Evolutionary conservation across 805 yeast genomes (phyloP).

Genomic region (Pachysolen tannophilus): DNA sequence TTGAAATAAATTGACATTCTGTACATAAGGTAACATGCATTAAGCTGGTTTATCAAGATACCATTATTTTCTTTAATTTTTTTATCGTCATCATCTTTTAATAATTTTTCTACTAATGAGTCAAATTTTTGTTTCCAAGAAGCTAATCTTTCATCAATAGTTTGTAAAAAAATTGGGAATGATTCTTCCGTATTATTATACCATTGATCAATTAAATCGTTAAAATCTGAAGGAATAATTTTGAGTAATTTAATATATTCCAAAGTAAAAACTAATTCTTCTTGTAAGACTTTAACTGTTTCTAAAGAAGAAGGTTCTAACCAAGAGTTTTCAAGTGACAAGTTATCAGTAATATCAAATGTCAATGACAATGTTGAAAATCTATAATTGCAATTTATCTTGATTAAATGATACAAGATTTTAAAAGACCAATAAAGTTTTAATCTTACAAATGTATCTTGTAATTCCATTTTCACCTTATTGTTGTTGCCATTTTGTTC

Average conservation of each 20-base stretch:
- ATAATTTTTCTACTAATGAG: neutral
- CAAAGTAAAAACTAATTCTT: conserved; percentile 25
- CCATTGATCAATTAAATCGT: conserved; percentile 13
- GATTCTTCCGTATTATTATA: conserved; percentile 2
- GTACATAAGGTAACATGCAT: conserved; percentile 2
- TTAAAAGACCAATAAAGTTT: conserved; percentile 37
- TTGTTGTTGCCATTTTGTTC: neutral
- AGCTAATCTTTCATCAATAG: conserved; percentile 17
- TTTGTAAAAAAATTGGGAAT: too few relatives aligned
- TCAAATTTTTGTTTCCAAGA: conserved; percentile 18
- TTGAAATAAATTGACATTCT: neutral
- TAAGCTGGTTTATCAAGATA: neutral
- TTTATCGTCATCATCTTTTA: neutral
- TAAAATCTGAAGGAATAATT: conserved; percentile 22
- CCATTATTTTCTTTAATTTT: neutral
- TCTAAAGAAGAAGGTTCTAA: conserved; percentile 26
- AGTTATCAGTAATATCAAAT: conserved; percentile 12
- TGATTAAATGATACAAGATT: conserved; percentile 22
- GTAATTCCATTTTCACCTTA: conserved; percentile 14
- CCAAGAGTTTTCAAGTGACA: too few relatives aligned
- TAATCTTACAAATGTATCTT: conserved; percentile 23
- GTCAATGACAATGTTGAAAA: conserved; percentile 9
- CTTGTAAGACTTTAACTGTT: conserved; percentile 23
- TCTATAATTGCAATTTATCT: conserved; percentile 19
- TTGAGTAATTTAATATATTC: conserved; percentile 24